phyloP scores from a whole-genome alignment of 805 yeast genomes.

The Metschnikowia kofuensis region DNA sequence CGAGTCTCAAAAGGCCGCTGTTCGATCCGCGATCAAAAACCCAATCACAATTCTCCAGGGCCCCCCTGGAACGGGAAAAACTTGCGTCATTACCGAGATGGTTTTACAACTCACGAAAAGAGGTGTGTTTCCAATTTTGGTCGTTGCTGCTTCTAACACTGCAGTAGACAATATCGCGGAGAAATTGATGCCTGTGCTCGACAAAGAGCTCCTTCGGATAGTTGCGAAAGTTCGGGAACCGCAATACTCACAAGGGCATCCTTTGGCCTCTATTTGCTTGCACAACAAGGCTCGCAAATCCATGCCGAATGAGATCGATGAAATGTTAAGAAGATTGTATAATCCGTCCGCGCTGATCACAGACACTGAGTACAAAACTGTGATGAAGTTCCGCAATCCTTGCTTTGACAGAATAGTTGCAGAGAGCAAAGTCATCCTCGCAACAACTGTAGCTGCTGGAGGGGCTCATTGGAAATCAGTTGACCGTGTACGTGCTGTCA shows the following conservation, averaged over 20 bases:
- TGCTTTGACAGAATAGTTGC: conserved; percentile 34
- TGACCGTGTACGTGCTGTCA: conserved; percentile 59
- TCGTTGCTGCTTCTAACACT: conserved; percentile 92
- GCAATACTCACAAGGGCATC: not conserved
- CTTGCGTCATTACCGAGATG: conserved; percentile 87
- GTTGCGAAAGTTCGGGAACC: not conserved
- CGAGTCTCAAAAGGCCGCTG: conserved; percentile 76
- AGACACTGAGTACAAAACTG: conserved; percentile 40
- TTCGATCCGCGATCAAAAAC: conserved; percentile 26
- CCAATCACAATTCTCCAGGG: conserved; percentile 52
- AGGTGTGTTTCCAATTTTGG: conserved; percentile 64
- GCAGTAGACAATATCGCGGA: conserved; percentile 89
- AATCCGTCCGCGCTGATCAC: not conserved
- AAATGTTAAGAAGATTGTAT: not conserved
- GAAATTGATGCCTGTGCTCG: conserved; percentile 74
- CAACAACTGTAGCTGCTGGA: conserved; percentile 92
- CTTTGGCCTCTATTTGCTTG: not conserved
- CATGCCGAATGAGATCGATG: not conserved
- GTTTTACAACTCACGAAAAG: conserved; percentile 67
- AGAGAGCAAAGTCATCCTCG: conserved; percentile 73
- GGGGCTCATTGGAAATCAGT: conserved; percentile 57
- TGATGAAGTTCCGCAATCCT: not conserved
- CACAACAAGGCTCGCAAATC: not conserved
- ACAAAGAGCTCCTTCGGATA: conserved; percentile 57
- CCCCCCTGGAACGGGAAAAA: conserved; percentile 92